Percentiles rank a stretch among this genome's conserved stretches.
Conservation (phyloP, 495 filamentous ascomycete species). For the Xylaria flabelliformis region DNA sequence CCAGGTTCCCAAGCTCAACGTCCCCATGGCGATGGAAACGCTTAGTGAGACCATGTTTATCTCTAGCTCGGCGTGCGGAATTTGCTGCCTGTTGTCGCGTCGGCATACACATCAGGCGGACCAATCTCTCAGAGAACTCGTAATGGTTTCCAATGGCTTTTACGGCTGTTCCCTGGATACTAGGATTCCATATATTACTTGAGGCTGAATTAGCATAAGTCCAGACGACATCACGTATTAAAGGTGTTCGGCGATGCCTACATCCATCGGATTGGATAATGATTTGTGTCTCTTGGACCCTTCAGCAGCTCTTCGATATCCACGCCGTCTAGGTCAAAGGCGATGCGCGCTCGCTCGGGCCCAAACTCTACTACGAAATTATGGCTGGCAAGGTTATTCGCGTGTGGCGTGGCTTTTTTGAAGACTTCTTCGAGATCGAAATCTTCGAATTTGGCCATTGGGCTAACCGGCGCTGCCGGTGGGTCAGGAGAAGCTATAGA, state of each 20-base stretch:
- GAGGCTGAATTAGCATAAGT: constrained; percentile 24
- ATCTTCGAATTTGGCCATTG: constrained; percentile 52
- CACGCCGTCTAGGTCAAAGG: constrained; percentile 59
- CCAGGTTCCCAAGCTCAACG: constrained; percentile 29
- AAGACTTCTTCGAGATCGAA: constrained; percentile 62
- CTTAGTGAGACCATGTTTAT: constrained; percentile 19
- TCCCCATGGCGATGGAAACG: constrained; percentile 30
- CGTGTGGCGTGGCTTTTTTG: constrained; percentile 42
- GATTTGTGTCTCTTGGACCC: constrained; percentile 18
- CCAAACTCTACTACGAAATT: constrained; percentile 81
- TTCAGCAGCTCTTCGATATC: constrained; percentile 51
- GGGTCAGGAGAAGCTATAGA: constrained; percentile 27
- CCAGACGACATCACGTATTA: background rate
- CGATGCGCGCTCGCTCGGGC: constrained; percentile 65
- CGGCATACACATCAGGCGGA: constrained; percentile 61
- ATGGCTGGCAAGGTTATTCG: constrained; percentile 48
- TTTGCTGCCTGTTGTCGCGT: constrained; percentile 21
- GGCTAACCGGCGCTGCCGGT: constrained; percentile 12
- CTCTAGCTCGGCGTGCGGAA: constrained; percentile 27
- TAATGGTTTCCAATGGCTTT: constrained; percentile 62
- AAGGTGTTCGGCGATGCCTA: constrained; percentile 45
- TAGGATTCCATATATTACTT: constrained; percentile 77
- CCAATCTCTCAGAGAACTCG: constrained; percentile 70
- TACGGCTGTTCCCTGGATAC: constrained; percentile 62
- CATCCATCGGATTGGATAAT: constrained; percentile 68